Evolutionary conservation across 768 basidiomycete genomes (phyloP).

Genomic region (Russula ochroleuca): DNA sequence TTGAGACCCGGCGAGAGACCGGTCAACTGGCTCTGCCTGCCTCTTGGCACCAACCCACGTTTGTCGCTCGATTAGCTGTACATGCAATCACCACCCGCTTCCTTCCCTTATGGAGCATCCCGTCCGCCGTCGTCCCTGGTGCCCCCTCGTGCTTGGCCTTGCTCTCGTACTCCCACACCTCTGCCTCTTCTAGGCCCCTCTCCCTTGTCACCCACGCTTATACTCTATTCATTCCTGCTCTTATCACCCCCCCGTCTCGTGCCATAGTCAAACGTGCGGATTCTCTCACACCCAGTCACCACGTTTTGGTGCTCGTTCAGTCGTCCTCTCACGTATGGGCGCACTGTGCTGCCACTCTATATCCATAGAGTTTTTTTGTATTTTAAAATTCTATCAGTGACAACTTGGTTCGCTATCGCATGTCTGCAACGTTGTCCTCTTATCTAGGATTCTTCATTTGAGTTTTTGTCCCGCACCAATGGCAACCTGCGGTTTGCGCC

Average conservation of each 20-base stretch:
- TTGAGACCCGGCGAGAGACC: neutral
- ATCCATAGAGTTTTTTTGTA: neutral
- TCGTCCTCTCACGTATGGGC: conserved; percentile 10
- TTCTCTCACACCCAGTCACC: neutral
- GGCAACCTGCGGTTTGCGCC: neutral
- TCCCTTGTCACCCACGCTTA: neutral
- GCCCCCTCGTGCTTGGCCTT: conserved; percentile 19
- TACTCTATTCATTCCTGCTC: neutral
- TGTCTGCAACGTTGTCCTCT: neutral
- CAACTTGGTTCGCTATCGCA: neutral
- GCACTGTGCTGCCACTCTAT: neutral
- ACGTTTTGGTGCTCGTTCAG: neutral
- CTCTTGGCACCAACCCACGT: conserved; percentile 1
- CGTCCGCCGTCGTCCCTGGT: neutral
- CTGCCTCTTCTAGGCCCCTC: neutral
- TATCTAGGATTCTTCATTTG: conserved; percentile 13
- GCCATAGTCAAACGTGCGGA: neutral
- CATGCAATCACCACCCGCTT: too few relatives aligned
- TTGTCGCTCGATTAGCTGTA: conserved; percentile 3
- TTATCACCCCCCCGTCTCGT: neutral
- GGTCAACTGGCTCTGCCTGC: neutral
- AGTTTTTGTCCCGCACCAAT: neutral
- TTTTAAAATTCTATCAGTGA: neutral
- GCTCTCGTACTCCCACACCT: neutral
- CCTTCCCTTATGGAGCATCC: conserved; percentile 2